phyloP scores from a whole-genome alignment of 2,329 filamentous ascomycete genomes.

The Phaeoacremonium minimum region DNA sequence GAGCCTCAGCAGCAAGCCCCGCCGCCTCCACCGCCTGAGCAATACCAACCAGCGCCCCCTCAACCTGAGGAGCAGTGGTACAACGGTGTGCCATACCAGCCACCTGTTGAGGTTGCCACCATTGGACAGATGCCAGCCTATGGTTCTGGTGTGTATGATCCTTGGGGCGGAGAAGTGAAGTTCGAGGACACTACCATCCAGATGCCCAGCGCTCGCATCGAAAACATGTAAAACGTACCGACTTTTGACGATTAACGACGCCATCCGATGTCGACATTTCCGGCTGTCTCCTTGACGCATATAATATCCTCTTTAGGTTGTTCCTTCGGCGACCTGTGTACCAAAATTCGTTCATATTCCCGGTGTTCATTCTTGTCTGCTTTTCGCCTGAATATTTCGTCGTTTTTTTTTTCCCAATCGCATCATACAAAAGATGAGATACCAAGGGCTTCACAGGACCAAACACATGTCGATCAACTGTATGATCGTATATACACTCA shows the following conservation, averaged over 20 bases:
- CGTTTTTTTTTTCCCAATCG: constrained; percentile 9
- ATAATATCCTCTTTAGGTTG: constrained; percentile 3
- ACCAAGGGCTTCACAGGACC: constrained; percentile 24
- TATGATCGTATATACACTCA: no score
- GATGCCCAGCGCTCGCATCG: constrained; percentile 55
- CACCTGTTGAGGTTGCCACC: constrained; percentile 51
- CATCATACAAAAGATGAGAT: constrained; percentile 18
- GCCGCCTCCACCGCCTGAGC: constrained; percentile 23
- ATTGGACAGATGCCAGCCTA: constrained; percentile 49
- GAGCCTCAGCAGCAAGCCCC: constrained; percentile 20
- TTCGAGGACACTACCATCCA: constrained; percentile 55
- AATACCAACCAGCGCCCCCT: constrained; percentile 29
- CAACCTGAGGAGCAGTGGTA: constrained; percentile 50
- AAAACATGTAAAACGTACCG: constrained; percentile 51
- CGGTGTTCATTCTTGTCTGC: constrained; percentile 4
- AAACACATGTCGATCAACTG: no score
- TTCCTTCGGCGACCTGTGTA: constrained; percentile 4
- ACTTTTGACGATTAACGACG: no score
- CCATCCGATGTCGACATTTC: no score
- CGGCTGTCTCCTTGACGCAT: constrained; percentile 13
- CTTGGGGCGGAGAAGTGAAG: constrained; percentile 53
- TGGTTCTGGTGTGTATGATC: constrained; percentile 43
- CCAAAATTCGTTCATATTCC: constrained; percentile 5
- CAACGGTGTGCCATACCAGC: constrained; percentile 43
- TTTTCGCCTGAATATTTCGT: no score